Evolutionary conservation across 345 rosid species (phyloP).

Genomic region (Excoecaria agallocha): DNA sequence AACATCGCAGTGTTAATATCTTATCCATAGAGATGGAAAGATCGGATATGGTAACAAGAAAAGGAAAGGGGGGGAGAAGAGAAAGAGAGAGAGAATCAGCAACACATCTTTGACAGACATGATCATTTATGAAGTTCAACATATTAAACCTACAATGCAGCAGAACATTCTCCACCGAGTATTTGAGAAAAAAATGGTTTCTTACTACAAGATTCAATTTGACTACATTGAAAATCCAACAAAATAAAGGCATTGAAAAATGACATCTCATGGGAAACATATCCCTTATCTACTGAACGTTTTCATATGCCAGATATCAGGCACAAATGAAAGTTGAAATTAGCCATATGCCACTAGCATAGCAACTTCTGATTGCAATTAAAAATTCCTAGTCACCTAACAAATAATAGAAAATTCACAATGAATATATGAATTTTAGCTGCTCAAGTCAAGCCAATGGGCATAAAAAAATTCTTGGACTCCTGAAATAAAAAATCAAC

Average conservation of each 20-base stretch:
- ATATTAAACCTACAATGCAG: not conserved
- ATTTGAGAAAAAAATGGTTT: not conserved
- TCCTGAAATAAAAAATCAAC: not conserved
- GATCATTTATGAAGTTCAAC: no score
- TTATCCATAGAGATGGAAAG: not conserved
- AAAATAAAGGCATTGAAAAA: not conserved
- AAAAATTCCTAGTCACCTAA: not conserved
- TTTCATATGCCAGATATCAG: slow-evolving; percentile 9
- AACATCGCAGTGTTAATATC: slow-evolving; percentile 12
- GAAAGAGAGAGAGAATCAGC: no score
- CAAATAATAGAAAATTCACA: not conserved
- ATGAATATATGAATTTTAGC: not conserved
- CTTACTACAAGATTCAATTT: not conserved
- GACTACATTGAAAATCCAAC: not conserved
- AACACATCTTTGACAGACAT: no score
- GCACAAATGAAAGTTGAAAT: not conserved
- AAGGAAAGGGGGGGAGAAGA: no score
- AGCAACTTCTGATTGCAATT: not conserved
- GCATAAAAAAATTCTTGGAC: not conserved
- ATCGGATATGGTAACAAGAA: not conserved
- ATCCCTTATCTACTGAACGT: slow-evolving; percentile 2
- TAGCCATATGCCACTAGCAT: not conserved
- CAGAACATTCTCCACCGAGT: not conserved
- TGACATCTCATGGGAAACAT: not conserved
- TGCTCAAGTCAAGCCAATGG: not conserved